Base-by-base conservation (phyloP, 164 flowering plant genomes). In the Stephania cephalantha region DNA sequence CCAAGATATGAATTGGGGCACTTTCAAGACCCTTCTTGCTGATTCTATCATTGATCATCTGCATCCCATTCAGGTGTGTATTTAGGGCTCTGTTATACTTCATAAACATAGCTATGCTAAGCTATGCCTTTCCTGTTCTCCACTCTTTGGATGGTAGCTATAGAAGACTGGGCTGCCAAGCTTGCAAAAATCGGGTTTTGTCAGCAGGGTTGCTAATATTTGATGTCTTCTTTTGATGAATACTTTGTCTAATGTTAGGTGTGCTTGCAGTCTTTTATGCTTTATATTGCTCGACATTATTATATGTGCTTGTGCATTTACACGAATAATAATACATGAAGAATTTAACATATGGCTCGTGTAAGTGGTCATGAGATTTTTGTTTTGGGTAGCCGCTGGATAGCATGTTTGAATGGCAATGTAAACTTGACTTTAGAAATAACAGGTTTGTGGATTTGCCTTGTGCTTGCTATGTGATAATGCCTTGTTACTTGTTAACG, bases 31-130 rank as follows among this genome's bases (percentile, higher is more conserved):
- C 74, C 81, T 85, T 63, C 85, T 95, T 63, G 74, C 94, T 10
- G 96, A 93, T 82, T 90, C 97, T 69, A 82, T 93, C 85, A 79
- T 95, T 74, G 87, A 85, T 74, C 99, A 95, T 87, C 84, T 95
- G 74, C 85, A 85, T 75, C 99, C 99, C 71, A 90, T 95, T 79
- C 99, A 95, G 97, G 98, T 91, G 66, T 72, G 46, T 66, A 5
- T 30, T 44, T 20, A 18, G 42, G 66, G 18, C 18, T 9, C 65
- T 5, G 22, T 20, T 63, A 44, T 22, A 30, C n/a, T 70, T 71
- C 44, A n/a, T 63, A 11, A 58, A 44, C 25, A 22, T 20, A 7
- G n/a, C 15, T 58, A 13, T 58, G 65, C 65, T 58, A 35, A 35
- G 42, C 42, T 58, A 17, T 58, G n/a, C n/a, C 65, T 17, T 3